These are phyloP conservation scores for Lepidium sativum DNA, from an alignment of 345 rosid species.

Conservation along the genomic window DNA sequence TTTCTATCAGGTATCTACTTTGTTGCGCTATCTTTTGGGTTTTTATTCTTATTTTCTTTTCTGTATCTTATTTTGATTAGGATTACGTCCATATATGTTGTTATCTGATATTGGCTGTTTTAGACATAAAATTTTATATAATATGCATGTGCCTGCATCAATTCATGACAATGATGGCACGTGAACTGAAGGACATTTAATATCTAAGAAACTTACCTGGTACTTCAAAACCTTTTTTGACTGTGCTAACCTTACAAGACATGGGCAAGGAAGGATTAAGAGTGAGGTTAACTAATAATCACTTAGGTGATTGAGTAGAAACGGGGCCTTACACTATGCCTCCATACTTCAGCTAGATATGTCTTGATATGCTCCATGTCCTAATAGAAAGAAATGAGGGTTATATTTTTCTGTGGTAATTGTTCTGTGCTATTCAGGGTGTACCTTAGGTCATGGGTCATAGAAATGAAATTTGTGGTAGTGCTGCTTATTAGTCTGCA, in stretches of 20 bases:
- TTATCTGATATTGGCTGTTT: not conserved
- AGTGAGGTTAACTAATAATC: constrained; percentile 5
- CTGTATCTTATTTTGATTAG: not conserved
- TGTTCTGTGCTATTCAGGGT: not conserved
- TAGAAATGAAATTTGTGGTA: not conserved
- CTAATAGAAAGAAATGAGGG: not conserved
- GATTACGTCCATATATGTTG: not conserved
- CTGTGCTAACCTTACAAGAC: not conserved
- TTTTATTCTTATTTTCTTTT: not conserved
- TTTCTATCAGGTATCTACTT: constrained; percentile 59
- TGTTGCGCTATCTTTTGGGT: not conserved
- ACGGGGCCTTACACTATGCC: not conserved
- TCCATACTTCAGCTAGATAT: constrained; percentile 7
- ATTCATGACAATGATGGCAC: not conserved
- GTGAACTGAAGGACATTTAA: not conserved
- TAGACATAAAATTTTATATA: not conserved
- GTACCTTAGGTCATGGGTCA: not conserved
- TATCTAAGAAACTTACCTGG: not conserved
- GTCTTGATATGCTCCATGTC: not conserved
- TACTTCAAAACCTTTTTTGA: not conserved
- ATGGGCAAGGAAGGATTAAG: constrained; percentile 7
- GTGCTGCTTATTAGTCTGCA: not conserved
- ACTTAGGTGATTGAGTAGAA: constrained; percentile 9
- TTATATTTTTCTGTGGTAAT: not conserved
- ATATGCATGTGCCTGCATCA: not conserved